Conservation (phyloP, 768 basidiomycete species). For the Boletales sp. region DNA sequence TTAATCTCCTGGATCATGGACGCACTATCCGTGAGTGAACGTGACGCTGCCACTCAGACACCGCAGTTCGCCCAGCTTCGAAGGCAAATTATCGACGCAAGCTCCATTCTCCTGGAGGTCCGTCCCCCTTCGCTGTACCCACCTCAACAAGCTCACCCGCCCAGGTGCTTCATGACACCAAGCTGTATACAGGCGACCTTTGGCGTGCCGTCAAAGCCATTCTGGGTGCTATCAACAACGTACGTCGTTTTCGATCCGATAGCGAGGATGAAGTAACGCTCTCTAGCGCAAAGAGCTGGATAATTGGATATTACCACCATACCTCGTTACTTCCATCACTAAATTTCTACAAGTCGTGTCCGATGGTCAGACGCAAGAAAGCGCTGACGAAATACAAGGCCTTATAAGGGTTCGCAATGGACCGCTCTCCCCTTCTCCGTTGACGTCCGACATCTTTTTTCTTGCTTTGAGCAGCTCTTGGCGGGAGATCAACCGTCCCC, state of each 20-base stretch:
- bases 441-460: conserved; percentile 38
- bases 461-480: conserved; percentile 45
- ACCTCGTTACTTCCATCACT: conserved; percentile 36
- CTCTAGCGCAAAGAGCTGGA: conserved; percentile 41
- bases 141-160: conserved; percentile 3
- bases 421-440: conserved; percentile 34
- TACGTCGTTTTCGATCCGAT: conserved; percentile 17
- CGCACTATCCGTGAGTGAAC: conserved; percentile 38
- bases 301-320: conserved; percentile 41
- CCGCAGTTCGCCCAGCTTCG: conserved; percentile 35
- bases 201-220: conserved; percentile 25
- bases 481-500: conserved; percentile 15
- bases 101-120: conserved; percentile 43
- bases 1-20: conserved; percentile 47
- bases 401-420: conserved; percentile 58
- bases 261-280: conserved; percentile 23
- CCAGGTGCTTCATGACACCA: conserved; percentile 23
- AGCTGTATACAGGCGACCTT: conserved; percentile 17
- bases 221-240: conserved; percentile 19
- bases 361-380: conserved; percentile 21
- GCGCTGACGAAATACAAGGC: conserved; percentile 33
- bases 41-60: conserved; percentile 19
- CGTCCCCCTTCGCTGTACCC: conserved; percentile 18
- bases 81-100: conserved; percentile 49
- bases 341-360: conserved; percentile 26